Conservation (phyloP, 2,329 filamentous ascomycete species). For the Lasiodiplodia sp. region DNA sequence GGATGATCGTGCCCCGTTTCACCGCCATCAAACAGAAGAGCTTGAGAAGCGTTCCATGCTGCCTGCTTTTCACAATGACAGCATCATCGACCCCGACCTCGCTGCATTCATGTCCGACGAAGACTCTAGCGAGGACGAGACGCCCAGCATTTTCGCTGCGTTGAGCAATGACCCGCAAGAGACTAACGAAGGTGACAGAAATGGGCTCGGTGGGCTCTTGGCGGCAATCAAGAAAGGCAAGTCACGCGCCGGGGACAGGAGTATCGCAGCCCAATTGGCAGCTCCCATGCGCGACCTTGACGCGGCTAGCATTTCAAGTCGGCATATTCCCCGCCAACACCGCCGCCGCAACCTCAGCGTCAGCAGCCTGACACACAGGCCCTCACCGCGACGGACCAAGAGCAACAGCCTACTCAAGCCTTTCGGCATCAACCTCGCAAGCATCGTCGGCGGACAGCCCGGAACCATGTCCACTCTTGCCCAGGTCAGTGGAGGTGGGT, state of each 20-base stretch:
- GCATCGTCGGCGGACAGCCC: conserved; percentile 34
- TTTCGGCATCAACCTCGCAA: conserved; percentile 48
- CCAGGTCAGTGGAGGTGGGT: conserved; percentile 35
- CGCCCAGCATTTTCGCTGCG: conserved; percentile 81
- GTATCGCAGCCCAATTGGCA: conserved; percentile 70
- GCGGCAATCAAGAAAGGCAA: conserved; percentile 78
- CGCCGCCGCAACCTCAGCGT: conserved; percentile 85
- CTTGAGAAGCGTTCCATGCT: conserved; percentile 70
- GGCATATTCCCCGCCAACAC: conserved; percentile 67
- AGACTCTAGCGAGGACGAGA: conserved; percentile 90
- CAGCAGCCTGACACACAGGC: conserved; percentile 75
- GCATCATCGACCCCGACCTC: conserved; percentile 96
- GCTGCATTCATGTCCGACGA: conserved; percentile 95
- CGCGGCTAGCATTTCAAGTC: conserved; percentile 69
- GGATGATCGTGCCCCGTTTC: conserved; percentile 89
- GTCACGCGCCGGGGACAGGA: conserved; percentile 75
- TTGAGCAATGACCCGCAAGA: conserved; percentile 70
- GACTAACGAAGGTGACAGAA: conserved; percentile 74
- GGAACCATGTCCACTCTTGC: conserved; percentile 23
- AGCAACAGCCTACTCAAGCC: conserved; percentile 62
- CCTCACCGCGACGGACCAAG: conserved; percentile 72
- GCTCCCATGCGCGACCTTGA: conserved; percentile 71
- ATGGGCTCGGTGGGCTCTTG: conserved; percentile 75
- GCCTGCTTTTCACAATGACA: conserved; percentile 96
- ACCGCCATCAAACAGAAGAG: conserved; percentile 74